These are phyloP conservation scores for Nepenthes mirabilis DNA, from an alignment of 148 eudicot species.

Conservation along the genomic window DNA sequence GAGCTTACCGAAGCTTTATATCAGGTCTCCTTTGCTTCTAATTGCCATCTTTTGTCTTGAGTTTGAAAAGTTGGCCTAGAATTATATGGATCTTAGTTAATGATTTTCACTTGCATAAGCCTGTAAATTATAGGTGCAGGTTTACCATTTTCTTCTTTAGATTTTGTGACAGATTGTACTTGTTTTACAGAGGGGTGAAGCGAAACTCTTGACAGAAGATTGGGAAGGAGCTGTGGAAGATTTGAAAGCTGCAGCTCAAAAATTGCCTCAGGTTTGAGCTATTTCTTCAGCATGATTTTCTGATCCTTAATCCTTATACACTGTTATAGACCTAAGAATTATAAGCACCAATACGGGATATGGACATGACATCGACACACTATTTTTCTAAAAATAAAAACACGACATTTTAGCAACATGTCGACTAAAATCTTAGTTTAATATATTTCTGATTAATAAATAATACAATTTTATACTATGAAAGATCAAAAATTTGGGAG, in stretches of 20 bases:
- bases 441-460: too few species aligned
- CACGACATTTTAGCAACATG: too few species aligned
- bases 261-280: slow-evolving; percentile 75
- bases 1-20: slow-evolving; percentile 76
- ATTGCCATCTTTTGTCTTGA: neutral
- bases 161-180: slow-evolving; percentile 7
- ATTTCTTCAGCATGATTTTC: neutral
- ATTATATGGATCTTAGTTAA: too few species aligned
- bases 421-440: too few species aligned
- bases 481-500: too few species aligned
- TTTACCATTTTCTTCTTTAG: neutral
- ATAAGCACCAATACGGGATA: too few species aligned
- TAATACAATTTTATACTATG: too few species aligned
- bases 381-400: too few species aligned
- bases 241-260: slow-evolving; percentile 77
- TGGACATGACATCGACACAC: too few species aligned
- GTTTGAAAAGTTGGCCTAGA: neutral
- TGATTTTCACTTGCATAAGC: too few species aligned
- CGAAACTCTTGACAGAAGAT: slow-evolving; percentile 71
- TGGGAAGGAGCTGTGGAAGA: slow-evolving; percentile 96
- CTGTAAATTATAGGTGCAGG: neutral
- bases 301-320: too few species aligned
- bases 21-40: slow-evolving; percentile 31
- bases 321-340: too few species aligned
- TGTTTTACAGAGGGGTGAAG: slow-evolving; percentile 78